phyloP scores from a whole-genome alignment of 805 yeast genomes.

The Lipomyces yamadae region DNA sequence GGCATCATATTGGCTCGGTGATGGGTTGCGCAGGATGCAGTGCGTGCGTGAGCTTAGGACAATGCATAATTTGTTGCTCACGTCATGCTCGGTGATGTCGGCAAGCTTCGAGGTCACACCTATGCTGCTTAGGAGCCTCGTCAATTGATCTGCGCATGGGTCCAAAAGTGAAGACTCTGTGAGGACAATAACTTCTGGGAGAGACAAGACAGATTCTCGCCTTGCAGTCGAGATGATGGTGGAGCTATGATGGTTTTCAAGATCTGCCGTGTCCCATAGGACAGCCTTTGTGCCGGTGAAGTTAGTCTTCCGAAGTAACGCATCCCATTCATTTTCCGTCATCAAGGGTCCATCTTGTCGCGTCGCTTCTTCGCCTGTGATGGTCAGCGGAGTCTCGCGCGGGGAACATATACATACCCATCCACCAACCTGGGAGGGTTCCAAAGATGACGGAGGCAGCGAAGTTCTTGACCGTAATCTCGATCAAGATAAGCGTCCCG shows the following conservation, averaged over 20 bases:
- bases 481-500: not conserved
- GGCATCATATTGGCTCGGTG: not conserved
- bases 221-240: not conserved
- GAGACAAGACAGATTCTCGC: not conserved
- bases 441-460: not conserved
- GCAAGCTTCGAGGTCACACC: not conserved
- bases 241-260: not conserved
- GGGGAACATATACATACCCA: not conserved
- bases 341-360: not conserved
- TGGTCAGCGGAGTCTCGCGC: not conserved
- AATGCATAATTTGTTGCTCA: not conserved
- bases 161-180: not conserved
- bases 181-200: not conserved
- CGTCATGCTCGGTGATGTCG: not conserved
- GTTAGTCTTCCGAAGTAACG: not conserved
- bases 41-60: not conserved
- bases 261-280: not conserved
- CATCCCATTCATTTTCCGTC: not conserved
- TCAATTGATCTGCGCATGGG: not conserved
- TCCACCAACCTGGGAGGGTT: not conserved
- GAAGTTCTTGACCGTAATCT: not conserved
- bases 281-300: constrained; percentile 1
- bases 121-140: not conserved
- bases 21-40: not conserved
- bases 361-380: not conserved